Evolutionary conservation across 345 rosid genomes (phyloP).

Genomic region (Camelina sativa): DNA sequence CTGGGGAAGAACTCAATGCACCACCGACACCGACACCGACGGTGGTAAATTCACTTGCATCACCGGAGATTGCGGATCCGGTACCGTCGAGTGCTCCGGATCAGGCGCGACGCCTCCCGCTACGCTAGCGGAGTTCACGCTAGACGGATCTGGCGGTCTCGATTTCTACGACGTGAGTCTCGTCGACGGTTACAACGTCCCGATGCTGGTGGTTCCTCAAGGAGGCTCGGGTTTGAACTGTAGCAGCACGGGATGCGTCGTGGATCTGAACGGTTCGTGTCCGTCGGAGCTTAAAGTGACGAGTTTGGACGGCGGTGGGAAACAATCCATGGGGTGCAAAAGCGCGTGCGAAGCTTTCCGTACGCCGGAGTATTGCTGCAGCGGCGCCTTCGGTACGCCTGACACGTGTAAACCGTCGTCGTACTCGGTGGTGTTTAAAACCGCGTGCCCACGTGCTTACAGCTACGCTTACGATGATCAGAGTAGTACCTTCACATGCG

Average conservation of each 20-base stretch:
- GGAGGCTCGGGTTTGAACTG: constrained; percentile 80
- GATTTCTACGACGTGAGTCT: constrained; percentile 90
- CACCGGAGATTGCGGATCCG: constrained; percentile 91
- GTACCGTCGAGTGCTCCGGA: constrained; percentile 75
- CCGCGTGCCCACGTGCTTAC: constrained; percentile 86
- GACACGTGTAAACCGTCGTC: constrained; percentile 79
- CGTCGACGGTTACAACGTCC: constrained; percentile 96
- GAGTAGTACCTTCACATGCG: constrained; percentile 94
- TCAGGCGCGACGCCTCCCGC: constrained; percentile 81
- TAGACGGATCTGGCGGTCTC: constrained; percentile 70
- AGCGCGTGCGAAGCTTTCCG: constrained; percentile 92
- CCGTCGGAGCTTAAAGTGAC: constrained; percentile 81
- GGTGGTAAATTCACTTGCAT: constrained; percentile 64
- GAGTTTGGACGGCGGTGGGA: constrained; percentile 42
- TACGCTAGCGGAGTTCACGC: constrained; percentile 81
- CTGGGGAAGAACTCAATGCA: constrained; percentile 89
- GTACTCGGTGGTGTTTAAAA: constrained; percentile 78
- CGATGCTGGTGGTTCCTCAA: constrained; percentile 75
- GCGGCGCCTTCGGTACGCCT: constrained; percentile 70
- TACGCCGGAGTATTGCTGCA: constrained; percentile 84
- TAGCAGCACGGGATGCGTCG: constrained; percentile 71
- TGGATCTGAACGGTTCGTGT: constrained; percentile 73
- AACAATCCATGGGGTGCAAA: constrained; percentile 67
- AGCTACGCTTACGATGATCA: constrained; percentile 98
- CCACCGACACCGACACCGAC: constrained; percentile 61